Evolutionary conservation across 1,284 basidiomycete species (phyloP).

Genomic region (Cryptococcus sp.): DNA sequence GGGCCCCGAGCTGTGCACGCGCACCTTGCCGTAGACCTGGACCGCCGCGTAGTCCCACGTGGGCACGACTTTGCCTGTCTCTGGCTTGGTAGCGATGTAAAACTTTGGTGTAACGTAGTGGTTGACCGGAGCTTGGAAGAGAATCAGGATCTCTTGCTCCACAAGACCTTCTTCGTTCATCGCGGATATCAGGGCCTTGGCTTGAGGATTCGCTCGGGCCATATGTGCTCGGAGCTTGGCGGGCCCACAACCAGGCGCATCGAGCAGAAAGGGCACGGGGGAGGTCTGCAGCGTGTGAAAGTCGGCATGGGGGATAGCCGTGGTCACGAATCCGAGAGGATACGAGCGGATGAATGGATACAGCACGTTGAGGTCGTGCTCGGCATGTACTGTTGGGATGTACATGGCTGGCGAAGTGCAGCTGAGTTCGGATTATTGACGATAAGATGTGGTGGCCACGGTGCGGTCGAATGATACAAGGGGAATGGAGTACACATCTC

Average conservation of each 20-base stretch:
- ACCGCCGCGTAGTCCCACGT: conserved; percentile 54
- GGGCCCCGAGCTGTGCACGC: conserved; percentile 28
- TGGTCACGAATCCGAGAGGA: conserved; percentile 55
- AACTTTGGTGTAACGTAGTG: conserved; percentile 50
- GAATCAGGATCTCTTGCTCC: conserved; percentile 44
- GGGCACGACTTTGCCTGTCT: conserved; percentile 50
- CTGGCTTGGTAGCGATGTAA: conserved; percentile 49
- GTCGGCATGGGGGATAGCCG: conserved; percentile 43
- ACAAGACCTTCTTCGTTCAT: conserved; percentile 12
- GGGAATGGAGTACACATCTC: too few species aligned
- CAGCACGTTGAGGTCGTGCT: conserved; percentile 49
- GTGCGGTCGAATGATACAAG: too few species aligned
- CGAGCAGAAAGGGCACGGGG: conserved; percentile 56
- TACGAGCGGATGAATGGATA: conserved; percentile 51
- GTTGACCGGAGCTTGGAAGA: conserved; percentile 48
- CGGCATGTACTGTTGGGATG: conserved; percentile 54
- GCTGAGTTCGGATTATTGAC: too few species aligned
- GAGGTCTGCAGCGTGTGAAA: conserved; percentile 51
- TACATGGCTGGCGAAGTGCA: too few species aligned
- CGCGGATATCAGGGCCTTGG: conserved; percentile 38
- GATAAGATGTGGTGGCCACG: too few species aligned
- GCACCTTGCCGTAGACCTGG: conserved; percentile 48
- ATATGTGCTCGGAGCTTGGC: conserved; percentile 49
- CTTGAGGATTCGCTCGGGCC: conserved; percentile 51
- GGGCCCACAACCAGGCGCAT: too few species aligned